Base-by-base conservation (phyloP, 305 asterid species). In the Rubia tinctorum region DNA sequence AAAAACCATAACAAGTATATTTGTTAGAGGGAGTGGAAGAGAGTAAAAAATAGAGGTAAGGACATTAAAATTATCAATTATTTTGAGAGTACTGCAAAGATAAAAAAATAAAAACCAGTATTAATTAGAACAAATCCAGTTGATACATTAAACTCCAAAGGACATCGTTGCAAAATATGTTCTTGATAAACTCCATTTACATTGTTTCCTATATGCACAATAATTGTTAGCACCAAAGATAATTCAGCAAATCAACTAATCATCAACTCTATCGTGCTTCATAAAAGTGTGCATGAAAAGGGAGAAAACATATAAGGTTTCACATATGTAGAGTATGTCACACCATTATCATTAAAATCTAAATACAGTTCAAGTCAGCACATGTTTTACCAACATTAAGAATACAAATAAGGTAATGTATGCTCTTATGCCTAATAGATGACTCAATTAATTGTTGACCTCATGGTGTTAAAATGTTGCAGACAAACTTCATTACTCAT, bases 1-100 rank as follows among this genome's bases (percentile, higher is more conserved):
- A 71, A 42, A 45, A 67, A 40, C 47, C 58, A 63, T 63, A 14
- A 12, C 9, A 67, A 12, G 23, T 64, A 47, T 71, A 49, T 55
- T 59, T 51, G 44, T 27, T 62, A 68, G 43, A 43, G 67, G 64
- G 75, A 71, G 20, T 23, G 40, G 71, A 77, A 12, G 77, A 71
- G 68, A 66, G 72, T 47, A 47, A 30, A 30, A 30, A 30, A 78
- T 69, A 72, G 69, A 37, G 63, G 45, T 12, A 30, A 30, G 58
- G n/a, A 34, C 47, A 49, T 4, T 44, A 65, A 15, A 22, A 65
- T 43, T 73, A 37, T 17, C 13, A 37, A 64, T 4, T 37, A 4
- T 20, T 58, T 56, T 66, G 14, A 30, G 34, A 30, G 34, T 30
- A 30, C 34, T 30, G 34, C 34, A 30, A 30, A 56, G 59, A 42